phyloP scores from a whole-genome alignment of 2,329 filamentous ascomycete species.

The Trichothecium roseum region DNA sequence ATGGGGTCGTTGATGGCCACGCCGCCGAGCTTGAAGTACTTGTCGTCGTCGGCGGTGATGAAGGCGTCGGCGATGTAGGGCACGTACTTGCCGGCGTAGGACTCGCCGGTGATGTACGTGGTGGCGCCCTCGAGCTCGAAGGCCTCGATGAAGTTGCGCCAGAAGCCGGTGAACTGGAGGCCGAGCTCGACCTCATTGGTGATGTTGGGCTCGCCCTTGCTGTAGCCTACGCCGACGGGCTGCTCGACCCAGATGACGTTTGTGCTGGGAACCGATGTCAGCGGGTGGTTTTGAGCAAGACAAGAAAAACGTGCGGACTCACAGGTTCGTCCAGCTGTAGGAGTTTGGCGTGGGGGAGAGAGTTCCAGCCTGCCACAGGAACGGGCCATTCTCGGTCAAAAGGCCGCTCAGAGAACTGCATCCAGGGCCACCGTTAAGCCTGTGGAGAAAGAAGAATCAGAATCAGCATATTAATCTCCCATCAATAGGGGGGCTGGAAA shows the following conservation, averaged over 20 bases:
- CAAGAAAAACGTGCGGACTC: too few relatives aligned
- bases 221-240: conserved; percentile 58
- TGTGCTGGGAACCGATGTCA: too few relatives aligned
- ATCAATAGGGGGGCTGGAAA: too few relatives aligned
- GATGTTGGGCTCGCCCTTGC: conserved; percentile 52
- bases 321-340: conserved; percentile 63
- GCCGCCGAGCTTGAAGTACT: conserved; percentile 57
- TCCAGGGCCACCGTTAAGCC: conserved; percentile 23
- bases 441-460: background rate
- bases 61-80: conserved; percentile 67
- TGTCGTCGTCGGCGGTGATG: conserved; percentile 53
- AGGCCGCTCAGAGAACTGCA: conserved; percentile 56
- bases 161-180: conserved; percentile 66
- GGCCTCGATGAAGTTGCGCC: conserved; percentile 64
- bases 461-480: too few relatives aligned
- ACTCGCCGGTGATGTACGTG: conserved; percentile 63
- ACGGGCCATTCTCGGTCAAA: conserved; percentile 68
- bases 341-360: conserved; percentile 52
- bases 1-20: conserved; percentile 66
- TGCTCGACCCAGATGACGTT: conserved; percentile 72
- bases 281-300: too few relatives aligned
- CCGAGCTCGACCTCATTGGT: conserved; percentile 58
- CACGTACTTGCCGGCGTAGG: conserved; percentile 57
- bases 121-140: conserved; percentile 59
- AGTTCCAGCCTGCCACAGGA: conserved; percentile 62